A percentile compares a stretch with the other conserved stretches of the same genome.
Evolutionary conservation across 2,329 filamentous ascomycete species (phyloP).

Genomic region (Colletotrichum nymphaeae): DNA sequence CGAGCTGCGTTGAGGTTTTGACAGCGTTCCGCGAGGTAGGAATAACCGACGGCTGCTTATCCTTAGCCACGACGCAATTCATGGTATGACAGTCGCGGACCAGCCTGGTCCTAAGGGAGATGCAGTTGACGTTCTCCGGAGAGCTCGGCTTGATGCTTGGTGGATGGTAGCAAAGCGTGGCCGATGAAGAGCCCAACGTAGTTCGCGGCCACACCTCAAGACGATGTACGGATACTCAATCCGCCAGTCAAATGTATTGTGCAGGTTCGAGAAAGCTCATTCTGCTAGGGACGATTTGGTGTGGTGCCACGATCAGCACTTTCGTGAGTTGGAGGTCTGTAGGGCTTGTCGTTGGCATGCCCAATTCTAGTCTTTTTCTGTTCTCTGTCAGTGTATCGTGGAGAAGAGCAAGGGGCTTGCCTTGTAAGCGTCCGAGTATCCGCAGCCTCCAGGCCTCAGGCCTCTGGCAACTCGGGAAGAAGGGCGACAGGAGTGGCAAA

Average conservation of each 20-base stretch:
- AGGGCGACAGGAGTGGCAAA: neutral
- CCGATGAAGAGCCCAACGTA: slow-evolving; percentile 11
- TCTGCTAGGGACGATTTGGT: slow-evolving; percentile 17
- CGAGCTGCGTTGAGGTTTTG: slow-evolving; percentile 1
- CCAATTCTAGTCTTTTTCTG: neutral
- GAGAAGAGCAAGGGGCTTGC: slow-evolving; percentile 5
- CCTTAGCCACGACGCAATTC: neutral
- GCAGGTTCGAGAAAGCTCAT: slow-evolving; percentile 4
- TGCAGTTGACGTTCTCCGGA: neutral
- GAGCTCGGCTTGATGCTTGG: neutral
- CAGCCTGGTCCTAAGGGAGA: slow-evolving; percentile 1
- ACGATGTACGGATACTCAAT: neutral
- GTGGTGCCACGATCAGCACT: slow-evolving; percentile 15
- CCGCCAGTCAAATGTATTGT: neutral
- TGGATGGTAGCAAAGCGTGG: slow-evolving; percentile 10
- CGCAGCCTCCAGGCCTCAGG: neutral
- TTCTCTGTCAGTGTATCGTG: slow-evolving; percentile 2
- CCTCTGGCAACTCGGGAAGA: neutral
- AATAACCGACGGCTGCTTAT: slow-evolving; percentile 18
- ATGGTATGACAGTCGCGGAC: slow-evolving; percentile 26
- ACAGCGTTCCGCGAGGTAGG: slow-evolving; percentile 11
- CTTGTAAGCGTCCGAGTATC: neutral
- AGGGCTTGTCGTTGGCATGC: neutral
- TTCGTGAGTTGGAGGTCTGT: neutral
- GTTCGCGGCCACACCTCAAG: neutral